Percentiles rank a stretch among this genome's conserved stretches.
These are phyloP conservation scores for Scortechinia acanthostroma DNA, from an alignment of 2,329 filamentous ascomycete species.

Conservation along the genomic window DNA sequence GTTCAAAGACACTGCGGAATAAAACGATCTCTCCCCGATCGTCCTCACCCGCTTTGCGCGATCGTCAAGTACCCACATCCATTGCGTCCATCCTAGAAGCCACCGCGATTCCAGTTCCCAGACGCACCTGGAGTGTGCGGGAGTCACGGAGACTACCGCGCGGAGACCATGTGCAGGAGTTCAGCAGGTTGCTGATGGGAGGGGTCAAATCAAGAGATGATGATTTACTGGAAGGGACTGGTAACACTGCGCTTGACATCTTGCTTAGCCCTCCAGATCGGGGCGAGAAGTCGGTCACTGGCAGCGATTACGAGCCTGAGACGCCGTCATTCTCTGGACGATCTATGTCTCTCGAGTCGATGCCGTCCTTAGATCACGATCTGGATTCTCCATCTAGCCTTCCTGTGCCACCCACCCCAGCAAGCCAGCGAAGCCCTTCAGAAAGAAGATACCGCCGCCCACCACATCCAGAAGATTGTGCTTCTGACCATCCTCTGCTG, in stretches of 20 bases:
- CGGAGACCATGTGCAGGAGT: constrained; percentile 32
- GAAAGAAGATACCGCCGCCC: constrained; percentile 30
- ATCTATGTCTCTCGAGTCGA: constrained; percentile 49
- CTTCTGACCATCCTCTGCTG: constrained; percentile 47
- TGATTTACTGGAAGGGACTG: constrained; percentile 21
- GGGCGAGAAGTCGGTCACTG: constrained; percentile 19
- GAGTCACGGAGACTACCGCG: constrained; percentile 25
- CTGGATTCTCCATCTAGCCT: constrained; percentile 22
- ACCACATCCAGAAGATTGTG: constrained; percentile 43
- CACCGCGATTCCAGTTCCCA: constrained; percentile 47
- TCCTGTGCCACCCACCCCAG: constrained; percentile 17
- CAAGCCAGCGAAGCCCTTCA: neutral
- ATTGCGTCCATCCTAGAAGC: constrained; percentile 49
- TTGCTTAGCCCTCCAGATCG: constrained; percentile 46
- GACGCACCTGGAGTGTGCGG: constrained; percentile 24
- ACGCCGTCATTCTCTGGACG: constrained; percentile 27
- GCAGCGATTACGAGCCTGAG: constrained; percentile 32
- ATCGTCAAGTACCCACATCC: constrained; percentile 17
- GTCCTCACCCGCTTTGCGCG: constrained; percentile 7
- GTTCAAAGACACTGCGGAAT: too few relatives aligned
- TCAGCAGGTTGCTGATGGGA: constrained; percentile 47
- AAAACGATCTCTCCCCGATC: too few relatives aligned
- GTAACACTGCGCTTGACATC: constrained; percentile 39
- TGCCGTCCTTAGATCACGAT: constrained; percentile 40
- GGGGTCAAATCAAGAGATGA: constrained; percentile 39